A percentile compares a stretch with the other conserved stretches of the same genome.
Evolutionary conservation across 495 filamentous ascomycete genomes (phyloP).

Genomic region (Hypomontagnella monticulosa): DNA sequence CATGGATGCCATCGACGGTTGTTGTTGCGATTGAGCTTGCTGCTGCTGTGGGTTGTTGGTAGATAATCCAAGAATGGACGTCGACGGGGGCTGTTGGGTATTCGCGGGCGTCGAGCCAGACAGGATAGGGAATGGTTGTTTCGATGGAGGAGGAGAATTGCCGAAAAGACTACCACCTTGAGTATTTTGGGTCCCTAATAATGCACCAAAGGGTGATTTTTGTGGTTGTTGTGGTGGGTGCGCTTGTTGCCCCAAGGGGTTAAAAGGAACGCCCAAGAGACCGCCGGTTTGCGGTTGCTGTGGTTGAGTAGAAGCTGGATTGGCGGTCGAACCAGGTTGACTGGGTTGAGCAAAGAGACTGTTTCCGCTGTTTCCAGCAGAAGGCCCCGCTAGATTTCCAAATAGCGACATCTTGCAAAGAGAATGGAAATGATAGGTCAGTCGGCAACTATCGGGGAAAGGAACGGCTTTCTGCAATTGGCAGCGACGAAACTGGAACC

Average conservation of each 20-base stretch:
- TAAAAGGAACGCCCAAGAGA: conserved; percentile 10
- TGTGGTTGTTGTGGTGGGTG: conserved; percentile 7
- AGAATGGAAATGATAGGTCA: background rate
- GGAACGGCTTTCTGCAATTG: conserved; percentile 22
- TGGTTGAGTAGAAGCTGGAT: conserved; percentile 19
- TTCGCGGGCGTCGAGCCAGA: conserved; percentile 2
- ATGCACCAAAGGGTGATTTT: conserved; percentile 13
- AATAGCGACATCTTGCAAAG: conserved; percentile 42
- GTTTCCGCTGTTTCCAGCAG: background rate
- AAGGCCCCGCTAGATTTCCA: conserved; percentile 26
- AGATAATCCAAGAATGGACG: conserved; percentile 12
- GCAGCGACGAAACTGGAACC: conserved; percentile 18
- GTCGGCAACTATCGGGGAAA: background rate
- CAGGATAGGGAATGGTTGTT: conserved; percentile 14
- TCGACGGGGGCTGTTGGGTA: conserved; percentile 22
- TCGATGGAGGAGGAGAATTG: background rate
- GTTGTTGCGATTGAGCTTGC: background rate
- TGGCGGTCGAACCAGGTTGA: conserved; percentile 10
- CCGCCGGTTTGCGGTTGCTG: conserved; percentile 3
- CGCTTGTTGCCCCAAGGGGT: conserved; percentile 13
- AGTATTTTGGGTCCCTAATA: conserved; percentile 4
- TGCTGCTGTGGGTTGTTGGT: conserved; percentile 33
- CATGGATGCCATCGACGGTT: conserved; percentile 10
- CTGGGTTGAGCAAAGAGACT: conserved; percentile 22
- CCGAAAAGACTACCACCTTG: conserved; percentile 13